Conservation (phyloP, 2,329 filamentous ascomycete genomes). For the Monilinia vaccinii-corymbosi region DNA sequence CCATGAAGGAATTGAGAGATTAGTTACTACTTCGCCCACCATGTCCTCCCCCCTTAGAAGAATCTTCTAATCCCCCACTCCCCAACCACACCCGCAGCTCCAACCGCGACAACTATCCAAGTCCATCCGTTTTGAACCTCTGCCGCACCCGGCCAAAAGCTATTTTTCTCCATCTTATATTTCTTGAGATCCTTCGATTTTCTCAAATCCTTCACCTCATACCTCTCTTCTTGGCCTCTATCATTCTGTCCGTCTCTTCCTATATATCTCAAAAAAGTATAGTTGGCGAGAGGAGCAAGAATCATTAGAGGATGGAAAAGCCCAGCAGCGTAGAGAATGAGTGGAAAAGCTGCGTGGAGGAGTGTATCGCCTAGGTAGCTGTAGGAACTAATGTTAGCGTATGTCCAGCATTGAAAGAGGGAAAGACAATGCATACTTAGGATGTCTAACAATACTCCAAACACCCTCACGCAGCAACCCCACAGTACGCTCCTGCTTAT, state of each 20-base stretch:
- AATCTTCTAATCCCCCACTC: background rate
- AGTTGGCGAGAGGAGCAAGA: constrained; percentile 12
- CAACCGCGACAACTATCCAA: constrained; percentile 7
- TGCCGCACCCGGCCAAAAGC: constrained; percentile 10
- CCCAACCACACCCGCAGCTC: background rate
- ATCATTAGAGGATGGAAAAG: constrained; percentile 12
- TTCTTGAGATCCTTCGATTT: constrained; percentile 6
- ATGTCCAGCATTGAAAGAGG: too few relatives aligned
- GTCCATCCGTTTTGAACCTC: constrained; percentile 10
- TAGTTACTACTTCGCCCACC: background rate
- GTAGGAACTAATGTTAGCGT: background rate
- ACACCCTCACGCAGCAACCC: constrained; percentile 8
- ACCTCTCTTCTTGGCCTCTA: constrained; percentile 9
- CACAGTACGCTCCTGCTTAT: background rate
- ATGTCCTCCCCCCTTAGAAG: background rate
- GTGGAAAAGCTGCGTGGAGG: constrained; percentile 12
- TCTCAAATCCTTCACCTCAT: background rate
- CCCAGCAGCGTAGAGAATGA: constrained; percentile 12
- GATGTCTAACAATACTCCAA: constrained; percentile 15
- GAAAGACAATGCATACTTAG: constrained; percentile 9
- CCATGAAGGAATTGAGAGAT: background rate
- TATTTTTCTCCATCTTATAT: constrained; percentile 12
- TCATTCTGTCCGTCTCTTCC: constrained; percentile 12
- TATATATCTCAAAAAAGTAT: constrained; percentile 10
- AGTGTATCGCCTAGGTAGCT: constrained; percentile 16